phyloP scores from a whole-genome alignment of 1,139 yeast species.

The Yamadazyma kanchanaburiensis region DNA sequence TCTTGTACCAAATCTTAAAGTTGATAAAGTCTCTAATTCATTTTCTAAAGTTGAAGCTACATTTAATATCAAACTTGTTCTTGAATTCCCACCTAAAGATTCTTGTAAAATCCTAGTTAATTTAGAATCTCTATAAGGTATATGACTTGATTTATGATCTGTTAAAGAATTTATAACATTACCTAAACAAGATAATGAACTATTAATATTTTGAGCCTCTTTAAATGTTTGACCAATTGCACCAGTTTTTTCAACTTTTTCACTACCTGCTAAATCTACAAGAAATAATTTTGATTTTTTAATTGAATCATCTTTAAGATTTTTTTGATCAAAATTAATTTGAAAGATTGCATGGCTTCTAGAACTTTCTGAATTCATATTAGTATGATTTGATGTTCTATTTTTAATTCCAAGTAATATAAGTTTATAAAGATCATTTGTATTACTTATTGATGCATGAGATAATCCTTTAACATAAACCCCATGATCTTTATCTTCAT shows the following conservation, averaged over 20 bases:
- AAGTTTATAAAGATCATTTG: slow-evolving; percentile 56
- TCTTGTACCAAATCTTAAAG: slow-evolving; percentile 76
- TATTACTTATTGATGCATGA: slow-evolving; percentile 55
- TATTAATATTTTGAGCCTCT: slow-evolving; percentile 82
- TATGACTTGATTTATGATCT: slow-evolving; percentile 61
- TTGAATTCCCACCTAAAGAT: slow-evolving; percentile 82
- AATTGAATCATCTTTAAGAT: slow-evolving; percentile 49
- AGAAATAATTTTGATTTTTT: slow-evolving; percentile 69
- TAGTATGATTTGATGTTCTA: slow-evolving; percentile 61
- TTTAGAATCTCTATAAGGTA: slow-evolving; percentile 83
- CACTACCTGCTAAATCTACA: slow-evolving; percentile 89
- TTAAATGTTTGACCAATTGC: slow-evolving; percentile 73
- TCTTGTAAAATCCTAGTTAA: slow-evolving; percentile 81
- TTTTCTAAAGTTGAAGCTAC: slow-evolving; percentile 69
- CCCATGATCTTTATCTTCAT: slow-evolving; percentile 65
- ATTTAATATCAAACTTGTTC: slow-evolving; percentile 75
- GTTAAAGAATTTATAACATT: slow-evolving; percentile 79
- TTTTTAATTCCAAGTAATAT: slow-evolving; percentile 54
- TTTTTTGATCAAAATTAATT: slow-evolving; percentile 60
- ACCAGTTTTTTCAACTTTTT: slow-evolving; percentile 80
- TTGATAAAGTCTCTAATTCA: slow-evolving; percentile 69
- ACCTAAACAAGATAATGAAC: slow-evolving; percentile 74
- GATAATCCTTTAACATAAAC: slow-evolving; percentile 69
- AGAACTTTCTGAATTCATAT: slow-evolving; percentile 74
- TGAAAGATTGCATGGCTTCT: slow-evolving; percentile 83